phyloP scores from a whole-genome alignment of 345 rosid species.

The Eucalyptus camaldulensis region DNA sequence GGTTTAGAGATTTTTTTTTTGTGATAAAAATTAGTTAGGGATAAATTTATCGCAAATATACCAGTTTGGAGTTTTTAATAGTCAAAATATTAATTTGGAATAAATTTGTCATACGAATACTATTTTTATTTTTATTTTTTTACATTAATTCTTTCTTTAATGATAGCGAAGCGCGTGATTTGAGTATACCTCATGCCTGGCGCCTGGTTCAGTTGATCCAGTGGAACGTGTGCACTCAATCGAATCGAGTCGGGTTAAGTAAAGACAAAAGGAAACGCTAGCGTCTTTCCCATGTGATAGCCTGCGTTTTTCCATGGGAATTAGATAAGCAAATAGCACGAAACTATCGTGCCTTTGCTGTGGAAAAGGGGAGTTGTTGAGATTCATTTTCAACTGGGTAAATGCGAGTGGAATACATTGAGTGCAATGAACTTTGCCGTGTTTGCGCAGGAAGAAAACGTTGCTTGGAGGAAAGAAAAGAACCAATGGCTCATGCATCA shows the following conservation, averaged over 20 bases:
- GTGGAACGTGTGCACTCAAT: not conserved
- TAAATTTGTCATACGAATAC: fast-evolving
- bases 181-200: not conserved
- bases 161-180: too few species aligned
- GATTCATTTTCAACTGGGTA: not conserved
- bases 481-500: not conserved
- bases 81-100: too few species aligned
- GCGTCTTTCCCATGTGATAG: not conserved
- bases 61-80: fast-evolving
- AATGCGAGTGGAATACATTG: not conserved
- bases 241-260: not conserved
- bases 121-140: too few species aligned
- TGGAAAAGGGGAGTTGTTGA: not conserved
- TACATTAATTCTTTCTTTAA: too few species aligned
- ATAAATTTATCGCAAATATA: too few species aligned
- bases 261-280: not conserved
- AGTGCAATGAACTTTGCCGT: not conserved
- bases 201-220: not conserved
- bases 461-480: not conserved
- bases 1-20: too few species aligned
- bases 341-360: not conserved
- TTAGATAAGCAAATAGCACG: not conserved
- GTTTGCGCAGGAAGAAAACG: not conserved
- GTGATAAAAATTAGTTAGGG: too few species aligned
- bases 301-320: not conserved